Evolutionary conservation across 805 yeast species (phyloP).

Genomic region (Pichia nakasei): DNA sequence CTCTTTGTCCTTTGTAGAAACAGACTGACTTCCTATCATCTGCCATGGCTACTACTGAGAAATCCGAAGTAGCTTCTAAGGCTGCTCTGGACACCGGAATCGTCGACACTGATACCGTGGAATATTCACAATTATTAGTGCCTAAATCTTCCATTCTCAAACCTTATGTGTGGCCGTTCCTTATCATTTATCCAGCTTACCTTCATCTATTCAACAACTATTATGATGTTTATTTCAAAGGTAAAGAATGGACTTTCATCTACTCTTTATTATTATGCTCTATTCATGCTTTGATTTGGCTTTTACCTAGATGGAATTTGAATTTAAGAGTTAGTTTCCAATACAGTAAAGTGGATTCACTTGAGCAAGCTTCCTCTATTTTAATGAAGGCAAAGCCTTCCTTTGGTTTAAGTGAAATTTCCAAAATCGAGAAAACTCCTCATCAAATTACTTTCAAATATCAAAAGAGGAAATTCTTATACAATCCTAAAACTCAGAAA

Average conservation of each 20-base stretch:
- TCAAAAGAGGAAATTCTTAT: conserved; percentile 87
- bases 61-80: neutral
- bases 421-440: conserved; percentile 43
- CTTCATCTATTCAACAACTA: conserved; percentile 52
- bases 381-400: conserved; percentile 77
- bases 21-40: too few relatives aligned
- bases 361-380: conserved; percentile 62
- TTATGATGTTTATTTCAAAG: conserved; percentile 77
- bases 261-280: conserved; percentile 68
- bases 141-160: conserved; percentile 52
- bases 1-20: too few relatives aligned
- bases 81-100: conserved; percentile 23
- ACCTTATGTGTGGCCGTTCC: conserved; percentile 79
- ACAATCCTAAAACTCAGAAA: conserved; percentile 39
- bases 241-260: conserved; percentile 94
- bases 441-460: conserved; percentile 65
- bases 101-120: conserved; percentile 67
- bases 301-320: conserved; percentile 93
- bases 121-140: conserved; percentile 63
- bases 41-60: neutral
- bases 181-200: conserved; percentile 68
- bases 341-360: conserved; percentile 40
- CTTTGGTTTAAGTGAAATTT: conserved; percentile 78
- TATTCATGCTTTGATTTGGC: conserved; percentile 65
- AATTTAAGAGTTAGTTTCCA: conserved; percentile 62